A percentile compares a stretch with the other conserved stretches of the same genome.
Evolutionary conservation across 805 yeast genomes (phyloP).

Genomic region (Starmera dryadoides): DNA sequence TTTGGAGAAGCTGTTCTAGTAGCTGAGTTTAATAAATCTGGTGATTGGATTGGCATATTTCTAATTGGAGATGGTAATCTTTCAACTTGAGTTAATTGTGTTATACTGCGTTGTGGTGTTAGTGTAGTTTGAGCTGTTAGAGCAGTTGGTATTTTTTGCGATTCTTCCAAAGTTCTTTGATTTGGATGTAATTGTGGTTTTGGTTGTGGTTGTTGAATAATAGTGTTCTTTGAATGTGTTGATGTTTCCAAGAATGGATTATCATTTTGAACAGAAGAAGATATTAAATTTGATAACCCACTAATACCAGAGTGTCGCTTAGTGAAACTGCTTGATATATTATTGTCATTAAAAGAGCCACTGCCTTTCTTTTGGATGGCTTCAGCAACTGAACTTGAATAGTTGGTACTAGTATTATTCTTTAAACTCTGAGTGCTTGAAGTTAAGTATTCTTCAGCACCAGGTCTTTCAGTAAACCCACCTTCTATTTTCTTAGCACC

Average conservation of each 20-base stretch:
- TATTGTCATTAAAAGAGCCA: too few relatives aligned
- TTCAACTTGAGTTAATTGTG: neutral
- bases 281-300: slow-evolving; percentile 2
- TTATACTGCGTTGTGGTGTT: neutral
- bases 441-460: neutral
- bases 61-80: neutral
- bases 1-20: neutral
- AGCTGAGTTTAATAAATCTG: too few relatives aligned
- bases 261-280: slow-evolving; percentile 1
- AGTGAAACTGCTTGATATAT: slow-evolving; percentile 3
- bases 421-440: neutral
- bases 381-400: neutral
- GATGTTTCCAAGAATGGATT: neutral
- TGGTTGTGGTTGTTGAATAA: neutral
- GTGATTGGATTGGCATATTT: neutral
- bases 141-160: too few relatives aligned
- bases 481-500: slow-evolving; percentile 17
- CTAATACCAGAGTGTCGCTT: slow-evolving; percentile 1
- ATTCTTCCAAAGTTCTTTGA: too few relatives aligned
- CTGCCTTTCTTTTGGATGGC: neutral
- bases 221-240: too few relatives aligned
- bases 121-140: too few relatives aligned
- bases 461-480: slow-evolving; percentile 15
- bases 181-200: neutral
- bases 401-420: neutral